These are phyloP conservation scores for Tulasnella calospora DNA, from an alignment of 768 basidiomycete species.

Conservation along the genomic window DNA sequence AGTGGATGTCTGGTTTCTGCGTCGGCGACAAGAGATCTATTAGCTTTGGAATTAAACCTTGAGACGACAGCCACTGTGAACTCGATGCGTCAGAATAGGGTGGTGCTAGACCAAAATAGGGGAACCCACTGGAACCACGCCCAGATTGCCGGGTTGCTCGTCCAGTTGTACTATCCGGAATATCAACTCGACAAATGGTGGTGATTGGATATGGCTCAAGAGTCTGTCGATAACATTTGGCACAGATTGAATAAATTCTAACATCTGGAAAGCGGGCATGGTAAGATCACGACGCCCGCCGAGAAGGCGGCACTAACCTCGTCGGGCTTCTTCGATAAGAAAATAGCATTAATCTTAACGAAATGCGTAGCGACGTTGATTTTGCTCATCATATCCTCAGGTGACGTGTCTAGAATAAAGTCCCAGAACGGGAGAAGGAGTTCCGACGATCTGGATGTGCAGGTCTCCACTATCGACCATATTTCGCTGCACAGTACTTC, in stretches of 20 bases:
- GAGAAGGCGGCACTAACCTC: conserved; percentile 42
- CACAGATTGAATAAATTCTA: conserved; percentile 82
- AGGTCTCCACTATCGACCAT: conserved; percentile 90
- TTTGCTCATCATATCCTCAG: conserved; percentile 82
- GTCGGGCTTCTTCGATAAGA: conserved; percentile 80
- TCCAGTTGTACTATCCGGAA: conserved; percentile 86
- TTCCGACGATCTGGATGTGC: conserved; percentile 63
- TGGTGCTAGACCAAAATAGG: conserved; percentile 35
- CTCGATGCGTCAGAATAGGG: conserved; percentile 27
- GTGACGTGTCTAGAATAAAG: conserved; percentile 67
- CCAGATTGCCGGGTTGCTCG: conserved; percentile 72
- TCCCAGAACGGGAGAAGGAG: conserved; percentile 90
- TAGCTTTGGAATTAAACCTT: conserved; percentile 75
- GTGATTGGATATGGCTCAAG: conserved; percentile 78
- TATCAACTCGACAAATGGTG: conserved; percentile 86
- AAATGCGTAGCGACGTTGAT: conserved; percentile 89
- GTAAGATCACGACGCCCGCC: conserved; percentile 1
- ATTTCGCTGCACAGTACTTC: conserved; percentile 95
- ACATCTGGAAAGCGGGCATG: conserved; percentile 57
- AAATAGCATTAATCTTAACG: conserved; percentile 86
- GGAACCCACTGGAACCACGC: conserved; percentile 77
- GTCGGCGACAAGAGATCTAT: conserved; percentile 77
- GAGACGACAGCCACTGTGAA: conserved; percentile 77
- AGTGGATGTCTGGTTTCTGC: conserved; percentile 69
- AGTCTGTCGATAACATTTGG: conserved; percentile 76